These are phyloP conservation scores for Diaporthe australafricana DNA, from an alignment of 2,329 filamentous ascomycete genomes.

Conservation along the genomic window DNA sequence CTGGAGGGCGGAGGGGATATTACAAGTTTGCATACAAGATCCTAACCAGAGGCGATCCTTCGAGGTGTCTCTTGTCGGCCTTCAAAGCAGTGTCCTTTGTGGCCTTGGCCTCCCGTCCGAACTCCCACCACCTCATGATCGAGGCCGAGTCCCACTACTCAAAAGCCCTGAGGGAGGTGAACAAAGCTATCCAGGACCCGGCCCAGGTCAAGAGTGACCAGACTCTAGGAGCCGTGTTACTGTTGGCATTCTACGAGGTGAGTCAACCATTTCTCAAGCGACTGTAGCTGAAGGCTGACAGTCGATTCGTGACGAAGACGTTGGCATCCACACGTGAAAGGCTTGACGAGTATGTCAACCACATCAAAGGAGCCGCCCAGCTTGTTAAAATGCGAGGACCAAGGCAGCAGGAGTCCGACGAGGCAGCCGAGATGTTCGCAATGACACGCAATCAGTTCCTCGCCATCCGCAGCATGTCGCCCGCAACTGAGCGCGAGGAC, in stretches of 20 bases:
- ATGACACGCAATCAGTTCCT: conserved; percentile 41
- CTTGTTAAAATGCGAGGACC: conserved; percentile 40
- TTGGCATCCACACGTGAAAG: conserved; percentile 38
- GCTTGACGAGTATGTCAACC: conserved; percentile 39
- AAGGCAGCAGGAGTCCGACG: conserved; percentile 37
- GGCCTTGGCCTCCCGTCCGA: conserved; percentile 27
- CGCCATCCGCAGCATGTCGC: conserved; percentile 39
- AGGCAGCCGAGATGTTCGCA: conserved; percentile 41
- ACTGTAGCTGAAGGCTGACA: not conserved
- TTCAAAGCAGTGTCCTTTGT: conserved; percentile 31
- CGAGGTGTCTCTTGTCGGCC: conserved; percentile 34
- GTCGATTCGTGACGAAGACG: conserved; percentile 10
- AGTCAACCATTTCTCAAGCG: not conserved
- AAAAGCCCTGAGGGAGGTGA: conserved; percentile 29
- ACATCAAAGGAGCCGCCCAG: conserved; percentile 42
- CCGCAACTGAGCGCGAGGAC: conserved; percentile 37
- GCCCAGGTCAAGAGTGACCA: conserved; percentile 24
- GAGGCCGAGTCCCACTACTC: conserved; percentile 29
- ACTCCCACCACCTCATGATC: conserved; percentile 17
- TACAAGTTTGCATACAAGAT: conserved; percentile 30
- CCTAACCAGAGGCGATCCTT: conserved; percentile 16
- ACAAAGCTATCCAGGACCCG: conserved; percentile 31
- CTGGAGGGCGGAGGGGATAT: conserved; percentile 12
- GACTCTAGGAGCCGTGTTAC: conserved; percentile 25
- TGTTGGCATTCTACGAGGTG: conserved; percentile 30